phyloP scores from a whole-genome alignment of 345 rosid genomes.

The Leavenworthia alabamica region DNA sequence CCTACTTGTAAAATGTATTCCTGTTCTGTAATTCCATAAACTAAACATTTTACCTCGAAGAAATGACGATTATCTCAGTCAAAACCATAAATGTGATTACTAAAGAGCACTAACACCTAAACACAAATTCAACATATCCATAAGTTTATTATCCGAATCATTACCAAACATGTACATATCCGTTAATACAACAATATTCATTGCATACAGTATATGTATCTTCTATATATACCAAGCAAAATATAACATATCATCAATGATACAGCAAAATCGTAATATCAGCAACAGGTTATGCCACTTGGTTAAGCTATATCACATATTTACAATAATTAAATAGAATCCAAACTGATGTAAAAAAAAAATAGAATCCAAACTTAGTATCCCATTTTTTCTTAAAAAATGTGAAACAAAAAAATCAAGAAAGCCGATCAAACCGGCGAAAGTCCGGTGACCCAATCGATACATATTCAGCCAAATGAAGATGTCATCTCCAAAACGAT shows the following conservation, averaged over 20 bases:
- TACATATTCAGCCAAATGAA: conserved; percentile 4
- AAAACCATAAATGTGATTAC: neutral
- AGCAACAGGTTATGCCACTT: too few species aligned
- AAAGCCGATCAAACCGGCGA: conserved; percentile 23
- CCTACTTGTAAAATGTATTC: too few species aligned
- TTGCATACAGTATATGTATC: neutral
- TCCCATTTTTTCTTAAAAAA: neutral
- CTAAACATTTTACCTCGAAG: neutral
- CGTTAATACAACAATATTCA: neutral
- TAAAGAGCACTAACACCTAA: neutral
- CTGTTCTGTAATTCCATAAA: too few species aligned
- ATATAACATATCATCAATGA: neutral
- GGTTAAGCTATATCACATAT: too few species aligned
- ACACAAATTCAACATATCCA: neutral
- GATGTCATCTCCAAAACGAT: conserved; percentile 10
- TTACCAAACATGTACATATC: neutral
- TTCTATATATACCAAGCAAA: neutral
- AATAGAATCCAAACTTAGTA: neutral
- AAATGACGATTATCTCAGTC: neutral
- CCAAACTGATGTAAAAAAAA: too few species aligned
- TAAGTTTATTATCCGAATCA: neutral
- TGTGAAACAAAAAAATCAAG: neutral
- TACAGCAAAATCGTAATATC: neutral
- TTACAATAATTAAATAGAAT: neutral
- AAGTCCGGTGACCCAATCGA: conserved; percentile 21